phyloP scores from a whole-genome alignment of 257 asterid species.

The Solanum ahanhuiri region DNA sequence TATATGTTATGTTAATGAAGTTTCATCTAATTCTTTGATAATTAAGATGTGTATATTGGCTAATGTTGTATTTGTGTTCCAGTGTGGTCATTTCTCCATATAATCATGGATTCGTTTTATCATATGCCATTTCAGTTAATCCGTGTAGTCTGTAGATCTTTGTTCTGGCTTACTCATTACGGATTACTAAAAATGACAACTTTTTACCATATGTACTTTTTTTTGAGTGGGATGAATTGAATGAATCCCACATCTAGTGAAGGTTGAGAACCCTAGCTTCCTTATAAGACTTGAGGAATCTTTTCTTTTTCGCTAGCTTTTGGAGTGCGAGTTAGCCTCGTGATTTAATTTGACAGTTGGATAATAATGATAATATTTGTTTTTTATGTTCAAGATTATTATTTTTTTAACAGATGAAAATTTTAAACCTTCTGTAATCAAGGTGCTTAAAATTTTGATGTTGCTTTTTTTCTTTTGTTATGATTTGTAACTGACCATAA shows the following conservation, averaged over 20 bases:
- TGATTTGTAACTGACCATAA: slow-evolving; percentile 6
- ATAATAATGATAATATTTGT: not conserved
- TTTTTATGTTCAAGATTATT: no score
- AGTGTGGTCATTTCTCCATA: not conserved
- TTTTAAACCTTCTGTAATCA: not conserved
- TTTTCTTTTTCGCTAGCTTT: not conserved
- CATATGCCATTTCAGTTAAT: not conserved
- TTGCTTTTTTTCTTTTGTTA: not conserved
- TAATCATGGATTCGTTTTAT: not conserved
- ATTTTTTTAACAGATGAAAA: not conserved
- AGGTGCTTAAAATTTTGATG: not conserved
- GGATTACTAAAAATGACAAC: not conserved
- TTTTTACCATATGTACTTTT: not conserved
- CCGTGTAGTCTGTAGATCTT: not conserved
- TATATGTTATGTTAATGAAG: not conserved
- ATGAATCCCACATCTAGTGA: not conserved
- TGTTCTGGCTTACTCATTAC: not conserved
- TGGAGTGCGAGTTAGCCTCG: not conserved
- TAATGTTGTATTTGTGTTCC: not conserved
- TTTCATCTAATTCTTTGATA: not conserved
- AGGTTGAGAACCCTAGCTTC: not conserved
- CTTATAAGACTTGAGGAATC: not conserved
- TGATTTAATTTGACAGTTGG: not conserved
- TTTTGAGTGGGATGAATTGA: not conserved
- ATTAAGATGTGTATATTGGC: not conserved